A percentile compares a stretch with the other conserved stretches of the same genome.
These are phyloP conservation scores for Syncephalastrum contaminatum DNA, from an alignment of 371 early-diverging fungal genomes.

Conservation along the genomic window DNA sequence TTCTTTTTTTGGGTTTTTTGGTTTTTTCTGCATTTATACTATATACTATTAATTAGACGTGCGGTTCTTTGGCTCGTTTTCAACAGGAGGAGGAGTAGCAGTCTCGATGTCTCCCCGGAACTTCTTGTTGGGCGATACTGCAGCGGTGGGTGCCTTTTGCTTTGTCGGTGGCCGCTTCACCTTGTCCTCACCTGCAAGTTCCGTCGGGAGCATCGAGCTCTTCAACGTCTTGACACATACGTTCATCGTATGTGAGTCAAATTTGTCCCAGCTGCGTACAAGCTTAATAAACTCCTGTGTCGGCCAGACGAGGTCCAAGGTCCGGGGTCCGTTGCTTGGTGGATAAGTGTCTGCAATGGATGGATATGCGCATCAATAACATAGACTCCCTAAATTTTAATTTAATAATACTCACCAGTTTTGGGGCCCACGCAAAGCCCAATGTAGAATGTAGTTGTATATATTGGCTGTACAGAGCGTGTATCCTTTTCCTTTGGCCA, in stretches of 20 bases:
- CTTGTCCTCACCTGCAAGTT: constrained; percentile 43
- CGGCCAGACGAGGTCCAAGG: constrained; percentile 77
- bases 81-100: too few relatives aligned
- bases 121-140: constrained; percentile 4
- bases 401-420: constrained; percentile 29
- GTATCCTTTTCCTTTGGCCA: constrained; percentile 22
- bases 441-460: constrained; percentile 86
- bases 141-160: background rate
- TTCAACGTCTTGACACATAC: constrained; percentile 69
- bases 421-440: constrained; percentile 68
- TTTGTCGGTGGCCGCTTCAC: constrained; percentile 35
- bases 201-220: constrained; percentile 45
- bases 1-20: constrained; percentile 5
- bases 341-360: too few relatives aligned
- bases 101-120: background rate
- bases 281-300: constrained; percentile 77
- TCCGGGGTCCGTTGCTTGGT: constrained; percentile 20
- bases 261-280: constrained; percentile 81
- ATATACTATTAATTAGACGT: too few relatives aligned
- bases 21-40: background rate
- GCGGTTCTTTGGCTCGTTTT: too few relatives aligned
- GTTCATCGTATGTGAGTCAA: constrained; percentile 66
- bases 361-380: constrained; percentile 4
- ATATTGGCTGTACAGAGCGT: constrained; percentile 28
- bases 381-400: background rate